These are phyloP conservation scores for Mycena vitilis DNA, from an alignment of 768 basidiomycete species.

Conservation along the genomic window DNA sequence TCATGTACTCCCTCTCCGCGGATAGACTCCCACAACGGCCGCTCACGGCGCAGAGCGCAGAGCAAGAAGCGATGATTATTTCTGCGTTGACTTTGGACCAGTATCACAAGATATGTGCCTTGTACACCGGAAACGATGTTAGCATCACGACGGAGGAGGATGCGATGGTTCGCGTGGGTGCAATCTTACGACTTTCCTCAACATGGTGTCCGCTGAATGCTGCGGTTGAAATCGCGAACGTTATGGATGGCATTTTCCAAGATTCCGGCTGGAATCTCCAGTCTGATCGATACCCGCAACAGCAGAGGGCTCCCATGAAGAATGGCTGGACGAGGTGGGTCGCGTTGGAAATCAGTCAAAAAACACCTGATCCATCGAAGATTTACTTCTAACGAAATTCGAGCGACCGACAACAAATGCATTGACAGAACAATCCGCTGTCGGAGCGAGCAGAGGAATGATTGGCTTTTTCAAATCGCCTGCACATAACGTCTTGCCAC, in stretches of 20 bases:
- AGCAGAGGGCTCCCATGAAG: background rate
- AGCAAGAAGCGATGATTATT: background rate
- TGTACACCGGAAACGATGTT: background rate
- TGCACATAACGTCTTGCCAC: background rate
- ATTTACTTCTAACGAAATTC: background rate
- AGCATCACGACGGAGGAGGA: no score
- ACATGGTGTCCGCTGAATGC: background rate
- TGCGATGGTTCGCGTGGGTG: no score
- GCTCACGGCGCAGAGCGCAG: no score
- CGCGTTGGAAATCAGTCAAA: no score
- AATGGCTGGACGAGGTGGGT: conserved; percentile 9
- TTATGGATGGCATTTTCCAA: background rate
- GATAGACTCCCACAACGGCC: background rate
- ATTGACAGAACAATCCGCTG: background rate
- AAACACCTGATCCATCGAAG: background rate
- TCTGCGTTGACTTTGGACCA: background rate
- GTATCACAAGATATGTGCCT: background rate
- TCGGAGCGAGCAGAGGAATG: background rate
- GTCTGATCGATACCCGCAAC: no score
- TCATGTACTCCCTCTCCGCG: background rate
- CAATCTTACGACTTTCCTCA: no score
- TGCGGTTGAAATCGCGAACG: background rate
- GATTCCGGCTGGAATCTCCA: background rate
- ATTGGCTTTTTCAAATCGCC: conserved; percentile 5
- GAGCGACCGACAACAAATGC: background rate